These are phyloP conservation scores for Fraxinus angustifolia DNA, from an alignment of 305 asterid species.

Conservation along the genomic window DNA sequence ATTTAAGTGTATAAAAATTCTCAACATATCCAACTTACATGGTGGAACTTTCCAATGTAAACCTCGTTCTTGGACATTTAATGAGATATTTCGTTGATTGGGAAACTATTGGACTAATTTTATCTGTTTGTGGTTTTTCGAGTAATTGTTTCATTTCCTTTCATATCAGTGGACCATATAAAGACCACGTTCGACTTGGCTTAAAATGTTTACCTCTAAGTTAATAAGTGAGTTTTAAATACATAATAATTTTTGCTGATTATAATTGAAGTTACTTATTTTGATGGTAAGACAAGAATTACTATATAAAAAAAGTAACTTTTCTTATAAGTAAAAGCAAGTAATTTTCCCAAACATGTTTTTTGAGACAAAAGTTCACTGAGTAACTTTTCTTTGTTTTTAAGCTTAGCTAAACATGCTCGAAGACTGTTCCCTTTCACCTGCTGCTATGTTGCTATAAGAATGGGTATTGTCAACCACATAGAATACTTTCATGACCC, in stretches of 20 bases:
- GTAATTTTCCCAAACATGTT: not conserved
- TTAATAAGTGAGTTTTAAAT: not conserved
- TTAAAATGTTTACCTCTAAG: not conserved
- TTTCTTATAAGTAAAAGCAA: not conserved
- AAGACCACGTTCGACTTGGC: not conserved
- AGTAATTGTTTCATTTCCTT: not conserved
- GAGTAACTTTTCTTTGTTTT: not conserved
- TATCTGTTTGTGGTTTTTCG: not conserved
- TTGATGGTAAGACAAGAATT: not conserved
- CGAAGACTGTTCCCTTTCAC: not conserved
- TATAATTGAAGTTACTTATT: not conserved
- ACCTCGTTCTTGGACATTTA: not conserved
- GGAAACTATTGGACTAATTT: not conserved
- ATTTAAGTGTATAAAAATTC: not conserved
- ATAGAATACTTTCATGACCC: slow-evolving; percentile 18
- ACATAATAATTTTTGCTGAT: not conserved
- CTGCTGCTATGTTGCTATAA: not conserved
- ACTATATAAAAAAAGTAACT: not conserved
- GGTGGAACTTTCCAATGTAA: not conserved
- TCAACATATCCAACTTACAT: not conserved
- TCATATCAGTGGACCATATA: not conserved
- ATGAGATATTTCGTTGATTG: not conserved
- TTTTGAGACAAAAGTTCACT: not conserved
- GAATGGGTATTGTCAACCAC: not conserved
- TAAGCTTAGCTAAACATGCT: not conserved